Conservation (phyloP, 169 alveolate species). For the Plasmodium chabaudi region DNA sequence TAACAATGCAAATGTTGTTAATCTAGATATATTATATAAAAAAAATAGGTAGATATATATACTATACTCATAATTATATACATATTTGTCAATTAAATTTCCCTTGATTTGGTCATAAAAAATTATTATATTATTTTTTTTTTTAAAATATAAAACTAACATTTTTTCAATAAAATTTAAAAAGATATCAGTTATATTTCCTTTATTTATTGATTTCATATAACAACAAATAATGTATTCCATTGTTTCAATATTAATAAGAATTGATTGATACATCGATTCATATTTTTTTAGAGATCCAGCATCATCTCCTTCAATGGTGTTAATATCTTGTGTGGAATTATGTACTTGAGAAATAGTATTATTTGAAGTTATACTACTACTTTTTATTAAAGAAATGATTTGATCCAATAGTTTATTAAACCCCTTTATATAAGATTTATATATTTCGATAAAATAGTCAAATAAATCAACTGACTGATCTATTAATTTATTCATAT, state of each 20-base stretch:
- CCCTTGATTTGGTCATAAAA: constrained; percentile 13
- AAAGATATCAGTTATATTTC: constrained; percentile 18
- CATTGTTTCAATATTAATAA: constrained; percentile 43
- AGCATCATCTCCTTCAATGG: too few relatives aligned
- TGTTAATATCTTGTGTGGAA: too few relatives aligned
- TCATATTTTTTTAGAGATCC: neutral
- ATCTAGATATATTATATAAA: constrained; percentile 41
- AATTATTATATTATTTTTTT: constrained; percentile 10
- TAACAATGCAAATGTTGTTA: constrained; percentile 27
- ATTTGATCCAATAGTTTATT: neutral
- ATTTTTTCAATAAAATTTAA: constrained; percentile 12
- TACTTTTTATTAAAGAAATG: constrained; percentile 2
- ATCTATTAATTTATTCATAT: constrained; percentile 30
- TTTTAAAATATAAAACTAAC: constrained; percentile 9
- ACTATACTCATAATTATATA: neutral
- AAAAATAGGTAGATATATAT: constrained; percentile 28
- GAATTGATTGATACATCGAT: neutral
- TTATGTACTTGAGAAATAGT: too few relatives aligned
- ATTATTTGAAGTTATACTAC: neutral
- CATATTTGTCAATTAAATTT: neutral
- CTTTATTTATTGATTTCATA: constrained; percentile 22
- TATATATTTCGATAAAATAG: constrained; percentile 13
- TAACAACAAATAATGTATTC: constrained; percentile 54
- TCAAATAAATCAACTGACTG: neutral
- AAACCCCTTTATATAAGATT: constrained; percentile 4